Evolutionary conservation across 163 green algal species (phyloP).

Genomic region (Chloroidium sp.): DNA sequence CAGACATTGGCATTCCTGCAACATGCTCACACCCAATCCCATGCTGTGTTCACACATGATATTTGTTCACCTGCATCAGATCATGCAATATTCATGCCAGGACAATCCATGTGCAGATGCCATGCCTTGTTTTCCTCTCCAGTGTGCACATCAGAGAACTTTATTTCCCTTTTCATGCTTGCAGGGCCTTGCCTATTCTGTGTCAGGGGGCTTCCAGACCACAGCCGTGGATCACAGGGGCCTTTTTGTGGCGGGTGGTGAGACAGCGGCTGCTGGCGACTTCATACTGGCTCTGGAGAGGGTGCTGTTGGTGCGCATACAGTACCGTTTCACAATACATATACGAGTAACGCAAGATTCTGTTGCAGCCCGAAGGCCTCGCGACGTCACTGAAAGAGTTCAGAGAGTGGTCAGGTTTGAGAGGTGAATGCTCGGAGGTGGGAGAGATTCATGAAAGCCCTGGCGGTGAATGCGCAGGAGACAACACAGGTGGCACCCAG

Average conservation of each 20-base stretch:
- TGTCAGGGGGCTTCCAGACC: constrained; percentile 53
- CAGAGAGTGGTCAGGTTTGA: too few species aligned
- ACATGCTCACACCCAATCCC: background rate
- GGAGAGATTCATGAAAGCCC: too few species aligned
- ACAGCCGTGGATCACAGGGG: constrained; percentile 56
- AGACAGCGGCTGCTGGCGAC: constrained; percentile 43
- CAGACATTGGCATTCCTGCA: background rate
- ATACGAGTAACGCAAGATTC: background rate
- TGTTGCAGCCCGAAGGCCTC: too few species aligned
- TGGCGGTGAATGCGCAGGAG: constrained; percentile 1
- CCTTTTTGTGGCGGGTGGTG: constrained; percentile 60
- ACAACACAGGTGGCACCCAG: constrained; percentile 1
- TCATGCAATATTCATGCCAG: too few species aligned
- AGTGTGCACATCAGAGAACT: too few species aligned
- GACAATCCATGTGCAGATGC: too few species aligned
- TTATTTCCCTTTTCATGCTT: background rate
- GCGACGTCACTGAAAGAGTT: too few species aligned
- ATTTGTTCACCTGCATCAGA: too few species aligned
- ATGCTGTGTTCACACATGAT: background rate
- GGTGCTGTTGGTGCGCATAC: constrained; percentile 25
- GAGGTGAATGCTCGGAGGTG: too few species aligned
- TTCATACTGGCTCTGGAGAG: constrained; percentile 44
- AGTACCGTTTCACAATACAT: background rate
- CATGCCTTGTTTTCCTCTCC: too few species aligned
- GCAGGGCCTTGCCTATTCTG: constrained; percentile 71